These are phyloP conservation scores for Xylariaceae sp. DNA, from an alignment of 2,329 filamentous ascomycete species.

Conservation along the genomic window DNA sequence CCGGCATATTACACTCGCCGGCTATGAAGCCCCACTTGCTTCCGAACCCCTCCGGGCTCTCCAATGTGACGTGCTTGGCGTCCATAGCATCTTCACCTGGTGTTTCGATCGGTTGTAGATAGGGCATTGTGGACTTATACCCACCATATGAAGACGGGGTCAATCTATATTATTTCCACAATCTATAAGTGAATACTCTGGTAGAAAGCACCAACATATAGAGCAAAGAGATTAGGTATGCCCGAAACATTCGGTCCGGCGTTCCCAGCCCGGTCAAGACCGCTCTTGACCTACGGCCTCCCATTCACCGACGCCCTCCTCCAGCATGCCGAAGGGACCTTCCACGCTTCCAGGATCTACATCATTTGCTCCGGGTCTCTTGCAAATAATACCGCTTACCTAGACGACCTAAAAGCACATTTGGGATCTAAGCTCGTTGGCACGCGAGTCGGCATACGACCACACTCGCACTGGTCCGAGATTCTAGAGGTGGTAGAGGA, in stretches of 20 bases:
- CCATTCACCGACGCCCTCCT: slow-evolving; percentile 40
- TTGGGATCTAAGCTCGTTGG: slow-evolving; percentile 41
- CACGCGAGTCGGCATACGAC: slow-evolving; percentile 44
- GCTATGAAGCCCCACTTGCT: no score
- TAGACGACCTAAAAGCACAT: slow-evolving; percentile 35
- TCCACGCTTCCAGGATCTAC: slow-evolving; percentile 42
- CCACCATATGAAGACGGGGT: no score
- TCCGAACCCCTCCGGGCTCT: no score
- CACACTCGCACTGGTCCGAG: slow-evolving; percentile 51
- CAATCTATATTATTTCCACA: no score
- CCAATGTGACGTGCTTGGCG: no score
- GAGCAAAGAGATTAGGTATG: no score
- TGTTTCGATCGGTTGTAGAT: no score
- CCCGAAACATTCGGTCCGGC: slow-evolving; percentile 5
- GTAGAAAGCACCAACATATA: no score
- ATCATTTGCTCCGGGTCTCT: slow-evolving; percentile 48
- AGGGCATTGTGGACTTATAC: no score
- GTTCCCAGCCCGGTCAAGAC: slow-evolving; percentile 14
- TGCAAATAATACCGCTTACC: slow-evolving; percentile 38
- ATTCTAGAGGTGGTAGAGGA: slow-evolving; percentile 43
- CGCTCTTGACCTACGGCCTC: slow-evolving; percentile 40
- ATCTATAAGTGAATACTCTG: no score
- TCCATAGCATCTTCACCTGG: no score
- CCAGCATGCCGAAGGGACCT: slow-evolving; percentile 39
- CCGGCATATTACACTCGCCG: no score